Evolutionary conservation across 23 red algal species (phyloP), one percentile per base, ranked within the genome.

Genomic region (Rhodosorus marinus): DNA sequence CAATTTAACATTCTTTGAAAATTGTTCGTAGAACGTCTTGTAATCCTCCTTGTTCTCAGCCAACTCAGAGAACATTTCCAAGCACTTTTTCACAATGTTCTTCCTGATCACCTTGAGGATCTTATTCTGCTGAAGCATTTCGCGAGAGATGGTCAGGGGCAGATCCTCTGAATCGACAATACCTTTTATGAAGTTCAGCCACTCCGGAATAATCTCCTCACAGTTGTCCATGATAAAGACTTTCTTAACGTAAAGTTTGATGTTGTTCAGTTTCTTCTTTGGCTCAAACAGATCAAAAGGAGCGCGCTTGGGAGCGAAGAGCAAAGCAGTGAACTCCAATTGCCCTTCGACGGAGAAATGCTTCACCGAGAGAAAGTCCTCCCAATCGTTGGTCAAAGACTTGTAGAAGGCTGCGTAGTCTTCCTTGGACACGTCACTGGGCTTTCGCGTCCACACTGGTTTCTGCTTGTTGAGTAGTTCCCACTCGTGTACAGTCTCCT

Each of bases 201-300:
- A 94, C 66, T 94, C 87, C 14, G 87, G 87, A 31, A 94, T 94
- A 29, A 94, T 74, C 7, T 94, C 87, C 52, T 94, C 87, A 63
- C 87, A 94, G 26, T 94, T 94, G 71, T 94, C 87, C 87, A 94
- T 94, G 56, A 94, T 94, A 35, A 94, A 94, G 26, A 94, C 87
- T 24, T 72, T 68, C 64, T 81, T 81, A 20, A 94, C 87, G 23
- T 94, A 94, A 31, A 94, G 77, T 35, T 79, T 77, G 31, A 94
- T 94, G 62, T 83, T 94, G 60, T 94, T 94, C 14, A 83, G 36
- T 59, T 94, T 94, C 76, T 94, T 94, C 4, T 68, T 43, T n/a
- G 87, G 87, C 60, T 94, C 87, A 42, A 94, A 94, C 52, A 94
- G 40, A 34, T 94, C 87, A 42, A 94, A 94, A 14, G 87, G 87